Base-by-base conservation (phyloP, 352 stramenopile species). In the Vaucheria bursata region DNA sequence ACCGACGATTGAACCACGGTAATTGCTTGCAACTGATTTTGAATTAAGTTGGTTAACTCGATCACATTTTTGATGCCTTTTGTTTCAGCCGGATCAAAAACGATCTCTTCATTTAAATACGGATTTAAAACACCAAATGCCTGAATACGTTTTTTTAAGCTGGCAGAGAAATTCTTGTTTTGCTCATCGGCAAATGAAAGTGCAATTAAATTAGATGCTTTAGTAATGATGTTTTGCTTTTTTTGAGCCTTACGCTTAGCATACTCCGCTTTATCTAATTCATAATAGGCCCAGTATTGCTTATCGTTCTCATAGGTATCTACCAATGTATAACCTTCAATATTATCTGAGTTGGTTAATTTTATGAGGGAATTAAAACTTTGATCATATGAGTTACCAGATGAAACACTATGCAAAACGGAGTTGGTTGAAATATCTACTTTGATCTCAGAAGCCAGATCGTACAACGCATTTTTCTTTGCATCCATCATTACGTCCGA, bases 101-200 rank as follows among this genome's bases (percentile, higher is more conserved):
- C n/a, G n/a, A n/a, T n/a, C n/a, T 59, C 45, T 59, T 59, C 45
- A 25, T 59, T 59, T 25, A 59, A 59, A 59, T 59, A 59, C 12
- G 25, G 45, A 18, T 59, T 18, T 59, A 59, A 59, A 18, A 59
- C 45, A 18, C 12, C 18, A 18, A 59, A 59, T 18, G 45, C 45
- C 25, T 59, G 18, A 18, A 59, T n/a, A n/a, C n/a, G n/a, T 59
- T 59, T 59, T 59, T 59, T 18, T 18, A 25, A 18, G 45, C 12
- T 18, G 18, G 45, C 45, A 18, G 12, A 18, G 45, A 18, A 59
- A 18, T 25, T 18, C 12, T 59, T 59, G 45, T 59, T 59, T 25
- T 59, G 45, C 45, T 18, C 12, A 25, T 25, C 18, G 25, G 18
- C 25, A 25, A 25, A 18, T 25, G 45, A 25, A 18, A 59, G 45